Conservation (phyloP, 192 early-diverging fungal species). For the Glomus cerebriforme region DNA sequence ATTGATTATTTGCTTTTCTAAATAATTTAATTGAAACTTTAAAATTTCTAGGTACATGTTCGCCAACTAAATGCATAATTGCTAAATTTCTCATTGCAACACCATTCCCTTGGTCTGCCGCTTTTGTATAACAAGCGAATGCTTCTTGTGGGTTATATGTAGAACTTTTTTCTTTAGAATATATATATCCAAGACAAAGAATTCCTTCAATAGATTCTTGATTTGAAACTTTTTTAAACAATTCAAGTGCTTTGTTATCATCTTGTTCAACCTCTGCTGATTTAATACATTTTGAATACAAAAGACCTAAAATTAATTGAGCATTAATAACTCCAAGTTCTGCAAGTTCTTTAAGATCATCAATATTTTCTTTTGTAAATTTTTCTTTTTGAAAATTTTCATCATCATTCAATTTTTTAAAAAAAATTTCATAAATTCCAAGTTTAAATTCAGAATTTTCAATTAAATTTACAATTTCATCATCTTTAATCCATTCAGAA, state of each 20-base stretch:
- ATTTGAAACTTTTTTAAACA: neutral
- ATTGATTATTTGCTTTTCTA: neutral
- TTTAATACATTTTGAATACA: neutral
- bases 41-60: constrained; percentile 51
- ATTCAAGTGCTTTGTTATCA: neutral
- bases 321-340: neutral
- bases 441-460: neutral
- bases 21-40: constrained; percentile 54
- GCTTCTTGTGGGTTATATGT: constrained; percentile 39
- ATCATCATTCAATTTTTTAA: neutral
- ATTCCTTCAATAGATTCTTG: neutral
- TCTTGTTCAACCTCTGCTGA: neutral
- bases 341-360: neutral
- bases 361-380: neutral
- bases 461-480: neutral
- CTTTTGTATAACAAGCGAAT: constrained; percentile 59
- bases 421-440: neutral
- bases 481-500: neutral
- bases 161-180: neutral
- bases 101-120: constrained; percentile 56
- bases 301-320: neutral
- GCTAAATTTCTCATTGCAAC: constrained; percentile 60
- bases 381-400: too few species aligned
- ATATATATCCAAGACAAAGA: neutral
- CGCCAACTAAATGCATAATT: constrained; percentile 61